Base-by-base conservation (phyloP, 2,329 filamentous ascomycete species). In the Lachnellula willkommii region DNA sequence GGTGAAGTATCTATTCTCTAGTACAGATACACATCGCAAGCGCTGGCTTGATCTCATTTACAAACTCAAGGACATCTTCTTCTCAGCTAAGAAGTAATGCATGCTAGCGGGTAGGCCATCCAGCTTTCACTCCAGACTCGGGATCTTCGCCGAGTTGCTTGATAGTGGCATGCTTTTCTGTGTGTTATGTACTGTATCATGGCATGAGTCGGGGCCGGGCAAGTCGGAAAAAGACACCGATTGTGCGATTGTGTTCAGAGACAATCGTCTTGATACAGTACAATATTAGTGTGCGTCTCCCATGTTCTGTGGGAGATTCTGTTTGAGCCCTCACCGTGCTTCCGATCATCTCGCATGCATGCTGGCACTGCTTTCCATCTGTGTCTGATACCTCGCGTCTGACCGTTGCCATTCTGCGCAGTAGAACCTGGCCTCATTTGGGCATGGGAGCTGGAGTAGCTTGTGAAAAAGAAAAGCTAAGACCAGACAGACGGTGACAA, bases 1-100 rank as follows among this genome's bases (percentile, higher is more conserved):
- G 5, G 20, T 20, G 20, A 1, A 2, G 46, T 59, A 61, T 28
- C 11, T 36, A 2, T 47, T 36, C 14, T 39, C 15, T 12, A 61
- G 53, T 20, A 20, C 20, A 20, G 20, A 20, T 3, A 56, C 50
- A 42, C 45, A 28, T 8, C 40, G 5, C n/a, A 61, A 35, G 4
- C 35, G 20, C 20, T 20, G 20, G 17, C 9, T 52, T 12, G 14
- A 57, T 35, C 9, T 61, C 57, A 9, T 3, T 4, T 17, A 45
- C 9, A 15, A 58, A 50, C 5, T 52, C 54, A 8, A 57, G 26
- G 32, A 58, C 47, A 40, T 57, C 59, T 7, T 59, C 57, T 20
- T 56, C 50, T 57, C 59, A 61, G 1, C 24, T 47, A 12, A 61
- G 5, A 7, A 61, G 20, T n/a, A 61, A 20, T 15, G 54, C 59